These are phyloP conservation scores for Lentinula guzmanii DNA, from an alignment of 768 basidiomycete genomes.

Conservation along the genomic window DNA sequence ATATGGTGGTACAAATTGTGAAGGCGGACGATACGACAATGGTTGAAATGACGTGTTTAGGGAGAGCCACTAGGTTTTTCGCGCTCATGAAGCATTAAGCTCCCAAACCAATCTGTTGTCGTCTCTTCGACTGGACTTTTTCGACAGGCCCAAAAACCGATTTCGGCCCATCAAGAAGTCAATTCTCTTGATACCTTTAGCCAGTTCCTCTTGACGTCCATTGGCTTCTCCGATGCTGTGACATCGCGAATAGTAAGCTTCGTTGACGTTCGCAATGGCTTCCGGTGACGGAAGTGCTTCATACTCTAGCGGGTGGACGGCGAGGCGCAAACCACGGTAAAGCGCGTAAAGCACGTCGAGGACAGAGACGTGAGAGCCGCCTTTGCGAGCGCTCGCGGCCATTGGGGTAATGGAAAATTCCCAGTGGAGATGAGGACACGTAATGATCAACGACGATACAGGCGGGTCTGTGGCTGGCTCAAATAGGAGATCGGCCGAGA, in stretches of 20 bases:
- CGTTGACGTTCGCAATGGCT: conserved; percentile 27
- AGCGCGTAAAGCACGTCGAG: conserved; percentile 42
- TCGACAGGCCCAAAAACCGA: conserved; percentile 32
- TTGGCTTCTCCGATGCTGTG: conserved; percentile 22
- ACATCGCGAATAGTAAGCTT: conserved; percentile 37
- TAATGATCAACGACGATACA: conserved; percentile 26
- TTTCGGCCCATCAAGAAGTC: conserved; percentile 43
- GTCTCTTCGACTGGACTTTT: background rate
- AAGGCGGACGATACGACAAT: background rate
- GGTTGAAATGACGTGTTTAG: background rate
- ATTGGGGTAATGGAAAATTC: conserved; percentile 24
- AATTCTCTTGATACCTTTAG: conserved; percentile 45
- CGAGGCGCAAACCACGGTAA: conserved; percentile 35
- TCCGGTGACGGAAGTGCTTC: conserved; percentile 22
- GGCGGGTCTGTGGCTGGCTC: conserved; percentile 40
- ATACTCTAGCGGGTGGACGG: conserved; percentile 36
- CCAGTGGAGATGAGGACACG: conserved; percentile 22
- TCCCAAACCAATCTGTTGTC: background rate
- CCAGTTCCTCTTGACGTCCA: conserved; percentile 30
- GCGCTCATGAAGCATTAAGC: conserved; percentile 4
- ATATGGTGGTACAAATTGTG: background rate
- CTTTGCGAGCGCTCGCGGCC: conserved; percentile 12
- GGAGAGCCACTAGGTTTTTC: background rate
- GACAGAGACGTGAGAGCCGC: conserved; percentile 26
- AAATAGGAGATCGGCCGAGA: conserved; percentile 25